phyloP scores from a whole-genome alignment of 495 filamentous ascomycete genomes.

The Sporormia fimetaria region DNA sequence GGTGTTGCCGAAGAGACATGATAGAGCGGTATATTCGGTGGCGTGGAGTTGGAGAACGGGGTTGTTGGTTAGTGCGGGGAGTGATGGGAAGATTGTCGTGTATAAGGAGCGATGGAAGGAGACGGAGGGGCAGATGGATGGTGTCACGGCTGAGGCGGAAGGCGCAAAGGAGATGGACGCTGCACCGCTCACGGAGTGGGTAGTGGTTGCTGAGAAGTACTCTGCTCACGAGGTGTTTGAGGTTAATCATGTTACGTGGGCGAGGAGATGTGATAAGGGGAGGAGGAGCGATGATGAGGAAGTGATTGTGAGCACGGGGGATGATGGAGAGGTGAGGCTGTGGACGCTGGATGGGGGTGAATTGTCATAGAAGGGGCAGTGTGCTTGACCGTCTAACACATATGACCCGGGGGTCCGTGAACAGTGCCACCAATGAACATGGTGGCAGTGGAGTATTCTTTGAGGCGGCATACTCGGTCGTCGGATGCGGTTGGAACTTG shows the following conservation, averaged over 20 bases:
- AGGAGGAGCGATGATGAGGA: slow-evolving; percentile 28
- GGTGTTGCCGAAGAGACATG: slow-evolving; percentile 60
- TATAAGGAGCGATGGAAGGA: slow-evolving; percentile 51
- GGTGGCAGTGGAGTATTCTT: too few relatives aligned
- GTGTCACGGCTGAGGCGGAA: slow-evolving; percentile 19
- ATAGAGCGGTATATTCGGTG: slow-evolving; percentile 67
- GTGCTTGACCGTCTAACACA: too few relatives aligned
- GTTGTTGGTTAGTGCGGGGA: slow-evolving; percentile 67
- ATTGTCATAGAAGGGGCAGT: neutral
- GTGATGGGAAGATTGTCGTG: slow-evolving; percentile 72
- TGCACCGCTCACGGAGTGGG: slow-evolving; percentile 47
- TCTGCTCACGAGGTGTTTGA: slow-evolving; percentile 84
- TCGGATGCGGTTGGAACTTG: too few relatives aligned
- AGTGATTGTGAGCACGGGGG: slow-evolving; percentile 62
- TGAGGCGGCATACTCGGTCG: too few relatives aligned
- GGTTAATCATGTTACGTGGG: slow-evolving; percentile 83
- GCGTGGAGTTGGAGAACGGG: slow-evolving; percentile 69
- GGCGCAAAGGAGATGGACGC: neutral
- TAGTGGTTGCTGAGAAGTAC: slow-evolving; percentile 49
- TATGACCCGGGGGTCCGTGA: too few relatives aligned
- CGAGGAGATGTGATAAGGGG: slow-evolving; percentile 32
- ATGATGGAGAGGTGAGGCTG: slow-evolving; percentile 39
- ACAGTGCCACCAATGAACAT: too few relatives aligned
- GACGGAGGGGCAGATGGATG: slow-evolving; percentile 34
- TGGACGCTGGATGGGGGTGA: slow-evolving; percentile 29